Evolutionary conservation across 768 basidiomycete genomes (phyloP).

Genomic region (Lactarius deliciosus): DNA sequence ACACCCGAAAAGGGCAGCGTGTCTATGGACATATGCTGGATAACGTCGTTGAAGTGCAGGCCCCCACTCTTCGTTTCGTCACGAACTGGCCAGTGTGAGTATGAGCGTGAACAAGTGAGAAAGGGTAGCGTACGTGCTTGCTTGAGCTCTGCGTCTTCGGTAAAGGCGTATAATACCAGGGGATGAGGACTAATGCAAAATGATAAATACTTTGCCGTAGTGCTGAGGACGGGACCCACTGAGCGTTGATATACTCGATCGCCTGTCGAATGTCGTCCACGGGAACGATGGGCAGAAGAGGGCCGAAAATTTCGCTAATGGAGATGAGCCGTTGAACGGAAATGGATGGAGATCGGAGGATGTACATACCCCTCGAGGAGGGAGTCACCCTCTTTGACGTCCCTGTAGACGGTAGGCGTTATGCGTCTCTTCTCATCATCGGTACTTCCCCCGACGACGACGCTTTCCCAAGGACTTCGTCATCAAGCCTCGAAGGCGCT

Average conservation of each 20-base stretch:
- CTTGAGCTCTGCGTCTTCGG: slow-evolving; percentile 23
- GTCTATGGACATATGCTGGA: slow-evolving; percentile 31
- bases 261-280: slow-evolving; percentile 57
- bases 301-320: slow-evolving; percentile 70
- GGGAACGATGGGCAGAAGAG: slow-evolving; percentile 61
- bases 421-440: slow-evolving; percentile 45
- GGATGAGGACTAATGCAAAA: slow-evolving; percentile 22
- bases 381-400: slow-evolving; percentile 54
- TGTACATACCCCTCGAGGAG: slow-evolving; percentile 56
- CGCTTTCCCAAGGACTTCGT: slow-evolving; percentile 53
- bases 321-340: neutral
- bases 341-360: neutral
- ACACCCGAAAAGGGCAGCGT: slow-evolving; percentile 33
- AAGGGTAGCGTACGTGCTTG: slow-evolving; percentile 17
- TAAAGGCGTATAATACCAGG: slow-evolving; percentile 27
- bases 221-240: slow-evolving; percentile 38
- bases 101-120: neutral
- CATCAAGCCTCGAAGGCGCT: slow-evolving; percentile 53
- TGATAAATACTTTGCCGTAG: neutral
- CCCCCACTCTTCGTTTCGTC: slow-evolving; percentile 36
- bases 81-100: slow-evolving; percentile 31
- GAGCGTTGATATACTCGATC: slow-evolving; percentile 51
- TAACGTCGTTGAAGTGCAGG: slow-evolving; percentile 37
- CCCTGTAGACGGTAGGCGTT: slow-evolving; percentile 58
- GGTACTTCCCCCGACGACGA: slow-evolving; percentile 53